phyloP scores from a whole-genome alignment of 164 flowering plant species.

The Nymphaea thermarum region DNA sequence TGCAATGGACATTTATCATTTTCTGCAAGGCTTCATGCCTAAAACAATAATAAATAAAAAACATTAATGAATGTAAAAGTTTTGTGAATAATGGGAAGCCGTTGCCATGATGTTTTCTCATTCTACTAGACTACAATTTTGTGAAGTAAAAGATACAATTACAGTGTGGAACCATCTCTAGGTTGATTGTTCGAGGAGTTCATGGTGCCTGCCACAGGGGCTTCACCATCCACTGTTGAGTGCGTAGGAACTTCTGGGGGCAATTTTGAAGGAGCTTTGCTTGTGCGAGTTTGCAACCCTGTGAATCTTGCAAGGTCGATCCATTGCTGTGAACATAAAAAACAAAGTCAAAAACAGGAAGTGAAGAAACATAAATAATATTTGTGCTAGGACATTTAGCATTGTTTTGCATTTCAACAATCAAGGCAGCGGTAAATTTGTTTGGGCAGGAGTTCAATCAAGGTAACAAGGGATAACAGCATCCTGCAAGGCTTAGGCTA shows the following conservation, averaged over 20 bases:
- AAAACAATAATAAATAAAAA: too few relatives aligned
- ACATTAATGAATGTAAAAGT: too few relatives aligned
- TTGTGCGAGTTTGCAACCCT: slow-evolving; percentile 56
- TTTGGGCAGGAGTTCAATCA: too few relatives aligned
- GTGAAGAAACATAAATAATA: too few relatives aligned
- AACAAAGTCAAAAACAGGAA: too few relatives aligned
- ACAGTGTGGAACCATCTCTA: slow-evolving; percentile 17
- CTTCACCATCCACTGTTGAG: slow-evolving; percentile 27
- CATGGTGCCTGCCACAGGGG: slow-evolving; percentile 24
- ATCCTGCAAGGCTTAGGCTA: too few relatives aligned
- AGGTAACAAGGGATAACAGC: too few relatives aligned
- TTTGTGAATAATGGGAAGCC: background rate
- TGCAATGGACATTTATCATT: too few relatives aligned
- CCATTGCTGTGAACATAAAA: slow-evolving; percentile 70
- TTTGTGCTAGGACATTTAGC: too few relatives aligned
- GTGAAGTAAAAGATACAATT: background rate
- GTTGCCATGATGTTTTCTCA: background rate
- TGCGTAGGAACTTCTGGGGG: slow-evolving; percentile 21
- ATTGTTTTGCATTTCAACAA: too few relatives aligned
- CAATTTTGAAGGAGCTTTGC: slow-evolving; percentile 13
- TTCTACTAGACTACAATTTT: background rate
- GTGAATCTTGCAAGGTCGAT: slow-evolving; percentile 77
- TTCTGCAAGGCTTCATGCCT: too few relatives aligned
- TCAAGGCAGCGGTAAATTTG: too few relatives aligned
- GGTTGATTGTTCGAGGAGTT: slow-evolving; percentile 49